These are phyloP conservation scores for Sarcodon aspratus DNA, from an alignment of 768 basidiomycete species.

Conservation along the genomic window DNA sequence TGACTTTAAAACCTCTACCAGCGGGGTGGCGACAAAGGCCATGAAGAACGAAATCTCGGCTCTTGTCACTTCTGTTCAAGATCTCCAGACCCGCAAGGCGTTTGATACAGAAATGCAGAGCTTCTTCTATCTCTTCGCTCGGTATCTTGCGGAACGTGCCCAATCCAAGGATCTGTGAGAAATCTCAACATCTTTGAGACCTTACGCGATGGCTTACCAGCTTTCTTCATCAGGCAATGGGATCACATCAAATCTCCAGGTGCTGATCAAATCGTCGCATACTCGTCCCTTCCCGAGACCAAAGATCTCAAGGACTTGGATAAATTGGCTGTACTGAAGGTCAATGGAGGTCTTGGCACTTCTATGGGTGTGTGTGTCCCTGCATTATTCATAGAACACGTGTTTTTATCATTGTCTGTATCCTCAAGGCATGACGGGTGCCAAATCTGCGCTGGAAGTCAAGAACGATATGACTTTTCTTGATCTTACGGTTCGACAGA, in stretches of 20 bases:
- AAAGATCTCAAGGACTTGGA: conserved; percentile 58
- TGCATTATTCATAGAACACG: background rate
- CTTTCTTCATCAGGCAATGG: conserved; percentile 14
- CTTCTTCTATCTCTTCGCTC: conserved; percentile 89
- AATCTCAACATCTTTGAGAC: background rate
- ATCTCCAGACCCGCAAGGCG: conserved; percentile 49
- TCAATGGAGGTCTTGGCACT: conserved; percentile 88
- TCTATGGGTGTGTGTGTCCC: conserved; percentile 58
- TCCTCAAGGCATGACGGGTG: conserved; percentile 66
- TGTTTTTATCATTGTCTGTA: conserved; percentile 1
- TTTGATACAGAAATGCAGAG: conserved; percentile 91
- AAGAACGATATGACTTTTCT: conserved; percentile 98
- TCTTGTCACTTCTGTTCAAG: conserved; percentile 51
- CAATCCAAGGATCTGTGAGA: conserved; percentile 78
- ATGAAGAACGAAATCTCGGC: conserved; percentile 61
- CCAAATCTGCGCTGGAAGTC: conserved; percentile 91
- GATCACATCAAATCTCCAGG: conserved; percentile 69
- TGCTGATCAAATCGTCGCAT: conserved; percentile 77
- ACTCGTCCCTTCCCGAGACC: conserved; percentile 54
- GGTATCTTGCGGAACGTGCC: conserved; percentile 83
- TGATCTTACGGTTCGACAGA: conserved; percentile 87
- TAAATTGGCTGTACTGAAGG: conserved; percentile 92
- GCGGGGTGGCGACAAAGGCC: conserved; percentile 41
- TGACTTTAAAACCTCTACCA: conserved; percentile 24
- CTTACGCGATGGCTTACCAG: background rate